These are phyloP conservation scores for Aspergillus cristatus DNA, from an alignment of 495 filamentous ascomycete species.

Conservation along the genomic window DNA sequence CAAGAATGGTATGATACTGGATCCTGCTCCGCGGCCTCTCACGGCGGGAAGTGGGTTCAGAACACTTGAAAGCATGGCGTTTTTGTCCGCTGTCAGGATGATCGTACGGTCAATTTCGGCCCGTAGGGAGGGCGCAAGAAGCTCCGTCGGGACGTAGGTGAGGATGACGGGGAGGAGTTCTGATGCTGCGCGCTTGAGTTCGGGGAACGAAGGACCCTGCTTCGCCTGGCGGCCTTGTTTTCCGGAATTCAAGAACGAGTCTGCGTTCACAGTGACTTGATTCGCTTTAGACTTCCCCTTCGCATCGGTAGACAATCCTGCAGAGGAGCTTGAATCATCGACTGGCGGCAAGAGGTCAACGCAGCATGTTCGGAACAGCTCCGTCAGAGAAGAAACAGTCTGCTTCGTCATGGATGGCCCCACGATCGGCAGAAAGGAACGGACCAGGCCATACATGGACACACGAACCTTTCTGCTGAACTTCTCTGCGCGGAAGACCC, in stretches of 20 bases:
- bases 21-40: constrained; percentile 44
- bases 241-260: constrained; percentile 41
- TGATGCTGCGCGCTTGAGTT: constrained; percentile 39
- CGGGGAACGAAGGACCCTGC: constrained; percentile 12
- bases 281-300: constrained; percentile 29
- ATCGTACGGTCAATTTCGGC: constrained; percentile 69
- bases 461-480: constrained; percentile 47
- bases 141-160: constrained; percentile 47
- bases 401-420: constrained; percentile 57
- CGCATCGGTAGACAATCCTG: constrained; percentile 17
- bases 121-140: constrained; percentile 54
- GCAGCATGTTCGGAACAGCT: constrained; percentile 53
- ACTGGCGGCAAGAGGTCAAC: constrained; percentile 48
- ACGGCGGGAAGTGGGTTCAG: constrained; percentile 59
- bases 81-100: constrained; percentile 54
- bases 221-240: constrained; percentile 19
- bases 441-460: constrained; percentile 48
- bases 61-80: constrained; percentile 68
- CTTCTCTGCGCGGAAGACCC: constrained; percentile 57
- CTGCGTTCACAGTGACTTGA: constrained; percentile 39
- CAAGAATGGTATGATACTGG: constrained; percentile 72
- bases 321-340: constrained; percentile 21
- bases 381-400: constrained; percentile 45
- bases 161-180: constrained; percentile 54
- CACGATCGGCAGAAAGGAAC: constrained; percentile 45